Evolutionary conservation across 176 grass and related monocot species (phyloP).

Genomic region (Metroxylon sagu): DNA sequence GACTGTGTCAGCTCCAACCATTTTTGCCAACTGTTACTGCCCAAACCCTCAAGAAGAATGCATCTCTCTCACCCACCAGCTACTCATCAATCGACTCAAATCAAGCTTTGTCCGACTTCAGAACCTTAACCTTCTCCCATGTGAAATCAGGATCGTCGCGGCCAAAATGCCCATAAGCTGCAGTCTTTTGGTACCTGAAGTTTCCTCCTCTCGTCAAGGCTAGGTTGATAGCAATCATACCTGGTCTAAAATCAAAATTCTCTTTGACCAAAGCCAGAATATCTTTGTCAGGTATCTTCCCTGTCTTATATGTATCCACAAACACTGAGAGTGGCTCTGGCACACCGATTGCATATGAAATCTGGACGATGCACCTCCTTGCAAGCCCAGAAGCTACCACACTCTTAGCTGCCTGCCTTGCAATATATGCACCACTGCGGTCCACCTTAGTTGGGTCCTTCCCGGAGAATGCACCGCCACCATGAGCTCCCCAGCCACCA

Average conservation of each 20-base stretch:
- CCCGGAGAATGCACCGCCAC: conserved; percentile 5
- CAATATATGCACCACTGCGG: conserved; percentile 4
- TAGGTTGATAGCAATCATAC: conserved; percentile 7
- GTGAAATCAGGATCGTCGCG: conserved; percentile 16
- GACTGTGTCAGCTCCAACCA: too few relatives aligned
- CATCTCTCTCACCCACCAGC: too few relatives aligned
- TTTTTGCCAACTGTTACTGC: too few relatives aligned
- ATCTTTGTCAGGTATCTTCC: conserved; percentile 5
- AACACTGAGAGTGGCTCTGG: conserved; percentile 8
- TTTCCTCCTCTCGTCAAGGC: conserved; percentile 9
- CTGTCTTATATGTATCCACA: conserved; percentile 4
- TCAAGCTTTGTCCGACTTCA: background rate
- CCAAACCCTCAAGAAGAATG: too few relatives aligned
- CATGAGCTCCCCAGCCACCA: conserved; percentile 10
- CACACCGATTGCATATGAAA: conserved; percentile 12
- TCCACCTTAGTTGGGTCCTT: conserved; percentile 16
- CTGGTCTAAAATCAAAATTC: conserved; percentile 9
- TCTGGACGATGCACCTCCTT: conserved; percentile 3
- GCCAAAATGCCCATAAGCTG: conserved; percentile 14
- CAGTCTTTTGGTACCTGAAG: conserved; percentile 13
- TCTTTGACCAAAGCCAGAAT: conserved; percentile 9
- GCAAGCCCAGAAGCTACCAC: conserved; percentile 11
- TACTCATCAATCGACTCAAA: too few relatives aligned
- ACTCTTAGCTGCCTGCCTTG: conserved; percentile 11
- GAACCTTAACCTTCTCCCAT: conserved; percentile 12